Percentiles rank a stretch among this genome's conserved stretches.
phyloP scores from a whole-genome alignment of 164 flowering plant genomes.

The Tetracentron sinense region DNA sequence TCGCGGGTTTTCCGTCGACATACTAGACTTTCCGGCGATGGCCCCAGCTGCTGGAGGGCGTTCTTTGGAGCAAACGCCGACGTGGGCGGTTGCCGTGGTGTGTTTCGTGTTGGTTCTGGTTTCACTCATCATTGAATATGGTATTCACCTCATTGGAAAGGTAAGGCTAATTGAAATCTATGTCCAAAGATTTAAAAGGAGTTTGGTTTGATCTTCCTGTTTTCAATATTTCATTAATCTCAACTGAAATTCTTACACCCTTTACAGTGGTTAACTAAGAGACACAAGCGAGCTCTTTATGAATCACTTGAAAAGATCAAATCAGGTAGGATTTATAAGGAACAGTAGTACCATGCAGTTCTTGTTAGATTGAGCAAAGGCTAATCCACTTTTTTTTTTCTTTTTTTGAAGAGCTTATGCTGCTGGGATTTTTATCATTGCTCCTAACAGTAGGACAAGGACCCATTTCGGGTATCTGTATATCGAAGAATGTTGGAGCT shows the following conservation, averaged over 20 bases:
- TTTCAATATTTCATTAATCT: background rate
- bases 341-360: too few species aligned
- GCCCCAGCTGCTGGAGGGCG: constrained; percentile 38
- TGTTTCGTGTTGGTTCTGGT: constrained; percentile 51
- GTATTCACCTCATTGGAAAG: constrained; percentile 58
- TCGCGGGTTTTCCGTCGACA: too few species aligned
- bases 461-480: constrained; percentile 37
- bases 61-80: constrained; percentile 66
- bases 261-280: constrained; percentile 55
- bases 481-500: constrained; percentile 29
- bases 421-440: constrained; percentile 67
- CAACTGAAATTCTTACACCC: background rate
- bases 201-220: background rate
- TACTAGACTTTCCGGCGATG: constrained; percentile 22
- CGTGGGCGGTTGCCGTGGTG: constrained; percentile 81
- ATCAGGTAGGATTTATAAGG: constrained; percentile 34
- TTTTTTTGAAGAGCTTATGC: constrained; percentile 53
- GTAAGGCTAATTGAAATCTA: constrained; percentile 20
- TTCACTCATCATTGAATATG: constrained; percentile 61
- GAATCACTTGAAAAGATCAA: constrained; percentile 67
- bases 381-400: background rate
- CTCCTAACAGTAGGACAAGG: constrained; percentile 44
- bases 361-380: too few species aligned
- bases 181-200: too few species aligned
- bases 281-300: constrained; percentile 45